Percentiles rank a stretch among this genome's conserved stretches.
Conservation (phyloP, 192 early-diverging fungal genomes). For the Ambispora gerdemannii region DNA sequence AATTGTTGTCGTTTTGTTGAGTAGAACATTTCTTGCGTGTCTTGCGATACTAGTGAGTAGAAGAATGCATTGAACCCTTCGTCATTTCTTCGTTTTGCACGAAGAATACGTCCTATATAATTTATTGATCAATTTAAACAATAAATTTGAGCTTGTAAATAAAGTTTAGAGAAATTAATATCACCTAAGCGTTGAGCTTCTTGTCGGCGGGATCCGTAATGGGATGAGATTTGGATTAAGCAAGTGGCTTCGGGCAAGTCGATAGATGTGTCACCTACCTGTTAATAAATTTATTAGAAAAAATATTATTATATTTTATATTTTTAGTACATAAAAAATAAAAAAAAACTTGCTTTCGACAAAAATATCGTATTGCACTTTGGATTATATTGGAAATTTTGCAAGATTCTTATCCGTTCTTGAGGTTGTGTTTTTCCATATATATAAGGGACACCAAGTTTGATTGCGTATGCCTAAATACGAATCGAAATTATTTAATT, state of each 20-base stretch:
- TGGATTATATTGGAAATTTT: conserved; percentile 94
- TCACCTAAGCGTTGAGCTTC: conserved; percentile 91
- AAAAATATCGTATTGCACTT: conserved; percentile 85
- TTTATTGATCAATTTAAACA: neutral
- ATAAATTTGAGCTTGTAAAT: no score
- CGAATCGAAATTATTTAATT: neutral
- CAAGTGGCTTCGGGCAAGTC: conserved; percentile 98
- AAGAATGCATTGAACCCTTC: conserved; percentile 98
- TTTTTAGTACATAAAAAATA: neutral
- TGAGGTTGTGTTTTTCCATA: conserved; percentile 86
- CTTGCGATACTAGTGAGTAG: conserved; percentile 95
- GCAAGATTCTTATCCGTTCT: conserved; percentile 88
- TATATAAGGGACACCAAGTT: conserved; percentile 80
- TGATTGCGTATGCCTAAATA: conserved; percentile 66
- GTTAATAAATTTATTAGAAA: neutral
- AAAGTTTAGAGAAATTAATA: neutral
- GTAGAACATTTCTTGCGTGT: conserved; percentile 99
- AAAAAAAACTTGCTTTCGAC: conserved; percentile 48
- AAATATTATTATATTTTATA: neutral
- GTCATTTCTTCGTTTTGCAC: conserved; percentile 91
- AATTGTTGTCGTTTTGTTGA: conserved; percentile 98
- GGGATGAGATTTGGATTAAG: conserved; percentile 97
- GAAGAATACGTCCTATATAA: conserved; percentile 70
- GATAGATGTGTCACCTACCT: conserved; percentile 98
- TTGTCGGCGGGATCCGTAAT: conserved; percentile 96